Evolutionary conservation across 495 filamentous ascomycete species (phyloP).

Genomic region (Xylaria acuta): DNA sequence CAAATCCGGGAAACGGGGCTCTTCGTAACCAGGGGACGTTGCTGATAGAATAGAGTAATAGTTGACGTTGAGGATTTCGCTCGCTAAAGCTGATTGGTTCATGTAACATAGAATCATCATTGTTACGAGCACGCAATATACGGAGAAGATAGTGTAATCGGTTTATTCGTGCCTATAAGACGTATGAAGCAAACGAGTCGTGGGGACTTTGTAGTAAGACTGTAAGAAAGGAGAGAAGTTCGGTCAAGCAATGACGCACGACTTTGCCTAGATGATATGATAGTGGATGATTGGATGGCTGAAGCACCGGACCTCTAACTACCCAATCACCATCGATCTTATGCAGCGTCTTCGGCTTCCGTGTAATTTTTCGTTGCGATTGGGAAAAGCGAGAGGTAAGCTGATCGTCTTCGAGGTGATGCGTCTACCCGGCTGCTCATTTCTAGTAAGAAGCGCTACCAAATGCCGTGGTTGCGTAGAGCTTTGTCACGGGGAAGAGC

Average conservation of each 20-base stretch:
- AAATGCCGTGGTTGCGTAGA: neutral
- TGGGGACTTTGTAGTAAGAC: slow-evolving; percentile 1
- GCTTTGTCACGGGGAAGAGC: slow-evolving; percentile 1
- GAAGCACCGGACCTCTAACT: neutral
- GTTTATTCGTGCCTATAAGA: neutral
- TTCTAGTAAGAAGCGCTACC: neutral
- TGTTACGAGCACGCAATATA: slow-evolving; percentile 21
- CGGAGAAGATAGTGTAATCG: slow-evolving; percentile 17
- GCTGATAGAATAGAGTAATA: neutral
- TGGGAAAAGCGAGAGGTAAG: neutral
- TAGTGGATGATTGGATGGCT: slow-evolving; percentile 5
- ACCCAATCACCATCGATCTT: neutral
- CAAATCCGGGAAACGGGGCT: neutral
- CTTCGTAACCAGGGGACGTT: neutral
- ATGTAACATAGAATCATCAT: neutral
- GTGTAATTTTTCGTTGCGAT: neutral
- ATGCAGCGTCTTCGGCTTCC: neutral
- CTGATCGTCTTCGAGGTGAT: slow-evolving; percentile 9
- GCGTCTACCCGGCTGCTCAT: slow-evolving; percentile 11
- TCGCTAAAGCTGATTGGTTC: slow-evolving; percentile 1
- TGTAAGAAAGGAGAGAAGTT: neutral
- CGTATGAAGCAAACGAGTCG: slow-evolving; percentile 2
- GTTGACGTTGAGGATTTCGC: slow-evolving; percentile 1
- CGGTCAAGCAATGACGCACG: slow-evolving; percentile 16
- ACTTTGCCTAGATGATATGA: neutral